Evolutionary conservation across 1,284 basidiomycete genomes (phyloP), one percentile per base, ranked within the genome.

Genomic region (Cerrena zonata): DNA sequence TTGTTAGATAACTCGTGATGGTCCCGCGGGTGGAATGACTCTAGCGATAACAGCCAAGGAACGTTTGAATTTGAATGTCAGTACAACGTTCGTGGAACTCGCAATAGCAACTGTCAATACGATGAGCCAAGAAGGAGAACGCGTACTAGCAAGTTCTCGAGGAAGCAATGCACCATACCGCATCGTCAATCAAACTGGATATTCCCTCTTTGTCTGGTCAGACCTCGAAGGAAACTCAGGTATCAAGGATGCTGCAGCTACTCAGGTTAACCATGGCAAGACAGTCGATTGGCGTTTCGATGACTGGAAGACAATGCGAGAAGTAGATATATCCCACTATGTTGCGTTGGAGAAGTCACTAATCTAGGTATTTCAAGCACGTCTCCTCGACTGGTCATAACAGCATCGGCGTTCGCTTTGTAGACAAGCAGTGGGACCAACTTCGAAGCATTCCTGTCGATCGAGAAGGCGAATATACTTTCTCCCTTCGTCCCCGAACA

Each of bases 271-370:
- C 25, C 82, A 94, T 57, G 88, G 89, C 41, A 79, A 89, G 56
- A 84, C 80, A 2, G 75, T 91, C 13, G 95, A 98, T 47, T 99
- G 96, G 96, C 78, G 94, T 51, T 99, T 99, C 62, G 94, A 98
- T 64, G 95, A 99, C 62, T 95, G 93, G 88, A 89, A 89, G 67
- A 86, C 86, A 5, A 88, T 92, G 72, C 85, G 96, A 65, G 96
- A 99, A 74, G 92, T 91, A 62, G 56, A 37, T 48, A 15, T 19
- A 38, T 30, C 23, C 47, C 22, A 22, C 39, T 18, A 40, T 22
- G 39, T 42, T 27, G 15, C 21, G 4, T 37, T 22, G 18, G 37
- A n/a, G 37, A 49, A 25, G 7, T 48, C 12, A 48, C 23, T 34
- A 36, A 42, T 18, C 10, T 40, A 41, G 27, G 22, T 42, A 55